Evolutionary conservation across 352 stramenopile species (phyloP), one percentile per base, ranked within the genome.

Genomic region (Phytophthora ramorum): DNA sequence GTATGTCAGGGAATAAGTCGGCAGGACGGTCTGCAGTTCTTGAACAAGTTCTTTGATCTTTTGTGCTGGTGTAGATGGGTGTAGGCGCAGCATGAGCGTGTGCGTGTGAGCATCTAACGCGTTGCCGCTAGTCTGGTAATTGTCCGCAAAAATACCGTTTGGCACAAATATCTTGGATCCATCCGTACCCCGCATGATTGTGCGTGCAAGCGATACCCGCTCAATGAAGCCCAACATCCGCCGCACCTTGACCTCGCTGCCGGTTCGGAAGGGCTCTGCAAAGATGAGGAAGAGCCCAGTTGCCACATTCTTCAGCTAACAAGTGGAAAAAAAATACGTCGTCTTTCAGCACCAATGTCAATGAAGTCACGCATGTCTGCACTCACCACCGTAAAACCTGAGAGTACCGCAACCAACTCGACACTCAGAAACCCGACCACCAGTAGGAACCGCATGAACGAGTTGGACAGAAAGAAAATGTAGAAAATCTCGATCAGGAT

Each of bases 271-370:
- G 0, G 87, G 87, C 62, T 96, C 87, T 12, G 85, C 82, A 58
- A 92, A 96, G 59, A 94, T 91, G 20, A 96, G 75, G 47, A 94
- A 96, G 20, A 96, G 75, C 2, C 87, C 87, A 0, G 76, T 92
- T 9, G 82, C 80, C 43, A 93, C 76, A 60, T 96, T 96, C 65
- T 93, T 93, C 19, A 95, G 69, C 87, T 95, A 47, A 43, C 6
- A 52, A 38, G 7, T 4, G 53, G 28, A 37, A 12, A 16, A 20
- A 55, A 59, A 49, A 64, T 30, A 22, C 14, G 40, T 17, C 32
- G 8, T 19, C 7, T 17, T n/a, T 9, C 2, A 62, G 32, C 48
- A 24, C 22, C 24, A 35, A 3, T 12, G 14, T 26, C 10, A 38
- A 60, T 14, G 13, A 41, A 13, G 20, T 19, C n/a, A 17, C 6